Conservation (phyloP, 768 basidiomycete genomes). For the Pleurotus salmoneostramineus region DNA sequence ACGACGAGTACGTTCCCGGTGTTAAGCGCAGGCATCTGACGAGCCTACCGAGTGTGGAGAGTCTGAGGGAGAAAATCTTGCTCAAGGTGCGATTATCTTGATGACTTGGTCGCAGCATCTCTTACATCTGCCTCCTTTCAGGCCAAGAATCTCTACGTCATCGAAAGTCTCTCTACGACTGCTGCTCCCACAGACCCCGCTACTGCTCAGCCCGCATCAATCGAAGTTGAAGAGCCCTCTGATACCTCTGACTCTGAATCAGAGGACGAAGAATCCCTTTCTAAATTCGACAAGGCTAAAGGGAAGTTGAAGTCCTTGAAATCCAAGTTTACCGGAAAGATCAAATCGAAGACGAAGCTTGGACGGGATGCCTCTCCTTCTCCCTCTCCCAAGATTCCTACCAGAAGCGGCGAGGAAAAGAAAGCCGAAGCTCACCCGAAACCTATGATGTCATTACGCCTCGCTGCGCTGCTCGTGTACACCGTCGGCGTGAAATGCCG, state of each 20-base stretch:
- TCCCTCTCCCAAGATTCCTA: background rate
- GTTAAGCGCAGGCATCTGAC: constrained; percentile 44
- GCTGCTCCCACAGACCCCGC: background rate
- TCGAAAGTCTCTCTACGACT: constrained; percentile 1
- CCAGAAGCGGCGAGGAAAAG: background rate
- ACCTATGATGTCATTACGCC: constrained; percentile 68
- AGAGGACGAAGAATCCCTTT: constrained; percentile 2
- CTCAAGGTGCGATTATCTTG: constrained; percentile 62
- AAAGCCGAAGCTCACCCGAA: constrained; percentile 30
- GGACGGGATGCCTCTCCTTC: constrained; percentile 1
- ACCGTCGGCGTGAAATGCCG: constrained; percentile 95
- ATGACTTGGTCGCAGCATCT: background rate
- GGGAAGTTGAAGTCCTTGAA: constrained; percentile 4
- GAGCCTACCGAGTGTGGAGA: constrained; percentile 78
- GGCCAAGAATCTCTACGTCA: constrained; percentile 71
- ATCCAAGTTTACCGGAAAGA: constrained; percentile 10
- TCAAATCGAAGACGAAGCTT: background rate
- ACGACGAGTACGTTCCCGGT: constrained; percentile 21
- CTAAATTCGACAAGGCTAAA: constrained; percentile 1
- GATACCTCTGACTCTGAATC: constrained; percentile 2
- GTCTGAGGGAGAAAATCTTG: constrained; percentile 72
- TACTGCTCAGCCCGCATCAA: constrained; percentile 13
- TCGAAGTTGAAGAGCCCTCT: constrained; percentile 5
- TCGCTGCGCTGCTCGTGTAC: constrained; percentile 85
- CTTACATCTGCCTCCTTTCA: constrained; percentile 17